A percentile compares a stretch with the other conserved stretches of the same genome.
phyloP scores from a whole-genome alignment of 371 early-diverging fungal species.

The Ecytonucleospora hepatopenaei region DNA sequence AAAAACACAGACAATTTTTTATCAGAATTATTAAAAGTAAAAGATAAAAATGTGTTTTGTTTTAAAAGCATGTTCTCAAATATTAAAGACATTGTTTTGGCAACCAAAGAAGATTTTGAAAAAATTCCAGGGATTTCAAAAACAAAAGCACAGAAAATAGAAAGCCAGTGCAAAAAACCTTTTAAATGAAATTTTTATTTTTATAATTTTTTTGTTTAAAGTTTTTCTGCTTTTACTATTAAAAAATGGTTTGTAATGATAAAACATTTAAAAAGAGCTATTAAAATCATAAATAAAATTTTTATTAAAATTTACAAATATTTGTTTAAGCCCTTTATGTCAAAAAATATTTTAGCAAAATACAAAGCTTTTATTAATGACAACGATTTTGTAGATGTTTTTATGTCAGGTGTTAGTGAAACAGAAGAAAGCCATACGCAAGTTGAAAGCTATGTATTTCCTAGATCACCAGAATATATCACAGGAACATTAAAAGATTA shows the following conservation, averaged over 20 bases:
- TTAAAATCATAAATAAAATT: background rate
- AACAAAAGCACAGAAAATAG: too few species aligned
- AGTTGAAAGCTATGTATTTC: slow-evolving; percentile 44
- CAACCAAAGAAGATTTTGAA: slow-evolving; percentile 11
- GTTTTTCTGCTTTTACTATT: background rate
- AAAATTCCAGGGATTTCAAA: slow-evolving; percentile 27
- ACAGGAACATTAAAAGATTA: slow-evolving; percentile 56
- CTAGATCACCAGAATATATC: slow-evolving; percentile 46
- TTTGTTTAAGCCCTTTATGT: slow-evolving; percentile 28
- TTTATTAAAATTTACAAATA: background rate
- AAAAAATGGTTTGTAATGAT: background rate
- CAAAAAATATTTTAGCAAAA: slow-evolving; percentile 32
- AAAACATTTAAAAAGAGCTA: background rate
- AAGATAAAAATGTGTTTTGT: slow-evolving; percentile 22
- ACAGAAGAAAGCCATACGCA: slow-evolving; percentile 18
- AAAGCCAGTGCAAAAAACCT: slow-evolving; percentile 26
- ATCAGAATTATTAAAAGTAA: slow-evolving; percentile 31
- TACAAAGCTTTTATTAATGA: slow-evolving; percentile 51
- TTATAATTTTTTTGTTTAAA: too few species aligned
- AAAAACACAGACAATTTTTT: slow-evolving; percentile 31
- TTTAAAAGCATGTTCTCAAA: slow-evolving; percentile 12
- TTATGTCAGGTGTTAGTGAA: slow-evolving; percentile 24
- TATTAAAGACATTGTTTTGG: slow-evolving; percentile 21
- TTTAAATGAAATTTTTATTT: too few species aligned
- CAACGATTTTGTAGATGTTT: slow-evolving; percentile 42